A percentile compares a stretch with the other conserved stretches of the same genome.
These are phyloP conservation scores for Bolboschoenoplectus hybrid DNA, from an alignment of 202 grass and related monocot genomes.

Conservation along the genomic window DNA sequence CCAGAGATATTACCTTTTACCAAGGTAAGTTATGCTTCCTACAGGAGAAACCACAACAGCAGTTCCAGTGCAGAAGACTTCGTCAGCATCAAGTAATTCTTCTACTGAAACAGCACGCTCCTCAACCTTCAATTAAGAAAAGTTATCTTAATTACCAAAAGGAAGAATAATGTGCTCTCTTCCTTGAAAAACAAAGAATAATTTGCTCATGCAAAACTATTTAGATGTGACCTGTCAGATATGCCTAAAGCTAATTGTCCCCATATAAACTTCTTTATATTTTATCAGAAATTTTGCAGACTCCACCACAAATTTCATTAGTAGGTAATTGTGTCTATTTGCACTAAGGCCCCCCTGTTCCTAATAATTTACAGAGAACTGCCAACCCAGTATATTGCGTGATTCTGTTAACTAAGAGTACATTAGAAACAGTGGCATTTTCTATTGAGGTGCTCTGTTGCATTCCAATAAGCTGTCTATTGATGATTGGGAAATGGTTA, in stretches of 20 bases:
- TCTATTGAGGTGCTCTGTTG: background rate
- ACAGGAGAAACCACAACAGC: slow-evolving; percentile 82
- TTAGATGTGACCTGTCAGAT: background rate
- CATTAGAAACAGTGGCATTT: slow-evolving; percentile 1
- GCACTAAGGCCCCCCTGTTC: background rate
- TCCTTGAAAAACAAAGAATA: background rate
- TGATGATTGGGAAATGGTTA: background rate
- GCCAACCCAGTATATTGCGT: background rate
- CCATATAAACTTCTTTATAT: background rate
- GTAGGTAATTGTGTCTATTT: background rate
- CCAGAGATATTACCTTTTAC: slow-evolving; percentile 58
- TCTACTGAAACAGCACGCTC: slow-evolving; percentile 62
- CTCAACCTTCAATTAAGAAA: slow-evolving; percentile 59
- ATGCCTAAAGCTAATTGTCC: background rate
- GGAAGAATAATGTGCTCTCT: background rate
- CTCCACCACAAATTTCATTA: background rate
- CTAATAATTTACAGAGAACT: background rate
- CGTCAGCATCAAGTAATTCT: slow-evolving; percentile 76
- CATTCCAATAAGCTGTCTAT: slow-evolving; percentile 13
- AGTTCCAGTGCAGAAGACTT: slow-evolving; percentile 93
- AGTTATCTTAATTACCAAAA: background rate
- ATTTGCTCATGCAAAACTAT: background rate
- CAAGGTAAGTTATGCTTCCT: slow-evolving; percentile 67
- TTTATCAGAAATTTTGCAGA: background rate
- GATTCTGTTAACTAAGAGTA: background rate